Evolutionary conservation across 257 asterid genomes (phyloP), one percentile per base, ranked within the genome.

Genomic region (Linaria vulgaris): DNA sequence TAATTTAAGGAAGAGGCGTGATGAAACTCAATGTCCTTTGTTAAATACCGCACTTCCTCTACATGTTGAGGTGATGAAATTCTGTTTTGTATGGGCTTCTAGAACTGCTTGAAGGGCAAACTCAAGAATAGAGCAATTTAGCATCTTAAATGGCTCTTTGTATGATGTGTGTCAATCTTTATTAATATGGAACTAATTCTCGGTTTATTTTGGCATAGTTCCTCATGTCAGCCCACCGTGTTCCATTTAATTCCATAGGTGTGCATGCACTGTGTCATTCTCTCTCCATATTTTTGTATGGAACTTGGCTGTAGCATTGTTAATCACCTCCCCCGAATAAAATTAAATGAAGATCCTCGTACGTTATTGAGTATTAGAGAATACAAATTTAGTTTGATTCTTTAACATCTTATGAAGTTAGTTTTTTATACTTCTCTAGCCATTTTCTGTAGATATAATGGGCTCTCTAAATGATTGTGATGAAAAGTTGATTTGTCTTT

Each of bases 401-500:
- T 24, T 46, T 59, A 21, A 39, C 20, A 39, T 55, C 43, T 50
- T 47, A 67, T 30, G 30, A n/a, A 25, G 45, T 56, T 61, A 51
- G 49, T 24, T 17, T 52, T 38, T 44, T 21, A 30, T 56, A 41
- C 8, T 45, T 56, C 53, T 38, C 38, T 25, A 46, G 19, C 20
- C 15, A 60, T 69, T 45, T 48, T 46, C 45, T 47, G 20, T 19
- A 21, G 15, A 56, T 45, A 65, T 60, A 63, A 50, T 66, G 60
- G 41, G 64, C 64, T 62, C 48, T 56, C 58, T 71, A 14, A 38
- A 39, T 57, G 44, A 34, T 9, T 69, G 52, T 54, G 34, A 21
- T 59, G 71, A n/a, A n/a, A n/a, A n/a, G 53, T 34, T 15, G 61
- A 12, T 30, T 68, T 60, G 8, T 63, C 27, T 50, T 38, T 63